Conservation (phyloP, 306 rosid species). For the Lathyrus sativus region DNA sequence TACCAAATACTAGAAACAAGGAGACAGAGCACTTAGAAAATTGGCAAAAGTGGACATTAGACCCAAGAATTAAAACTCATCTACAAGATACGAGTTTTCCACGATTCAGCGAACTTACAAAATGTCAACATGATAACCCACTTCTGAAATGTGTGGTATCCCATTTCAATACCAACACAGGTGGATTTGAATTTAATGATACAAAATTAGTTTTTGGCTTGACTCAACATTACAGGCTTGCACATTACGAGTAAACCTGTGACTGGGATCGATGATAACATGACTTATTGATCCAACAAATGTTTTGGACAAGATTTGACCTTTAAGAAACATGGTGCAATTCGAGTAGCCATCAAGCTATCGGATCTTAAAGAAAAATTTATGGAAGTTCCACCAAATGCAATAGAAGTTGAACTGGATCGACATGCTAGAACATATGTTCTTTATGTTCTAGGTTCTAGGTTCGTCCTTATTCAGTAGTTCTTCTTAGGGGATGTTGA, state of each 20-base stretch:
- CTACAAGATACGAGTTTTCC: background rate
- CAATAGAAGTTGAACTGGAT: slow-evolving; percentile 2
- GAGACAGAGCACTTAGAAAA: background rate
- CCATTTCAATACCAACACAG: background rate
- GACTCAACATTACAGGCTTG: background rate
- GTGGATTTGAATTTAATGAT: background rate
- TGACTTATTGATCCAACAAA: background rate
- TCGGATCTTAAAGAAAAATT: background rate
- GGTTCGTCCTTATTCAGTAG: background rate
- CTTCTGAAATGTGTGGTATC: background rate
- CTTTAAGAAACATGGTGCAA: background rate
- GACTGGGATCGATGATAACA: background rate
- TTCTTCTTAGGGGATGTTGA: background rate
- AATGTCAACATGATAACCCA: slow-evolving; percentile 1
- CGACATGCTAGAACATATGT: background rate
- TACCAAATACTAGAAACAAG: too few species aligned
- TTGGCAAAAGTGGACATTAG: background rate
- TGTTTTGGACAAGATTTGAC: background rate
- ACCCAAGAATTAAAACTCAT: slow-evolving; percentile 1
- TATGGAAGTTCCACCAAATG: background rate
- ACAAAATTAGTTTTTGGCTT: background rate
- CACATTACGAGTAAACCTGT: background rate
- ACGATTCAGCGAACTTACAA: background rate
- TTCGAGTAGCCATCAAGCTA: background rate
- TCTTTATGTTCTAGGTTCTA: background rate